Percentiles rank a stretch among this genome's conserved stretches.
phyloP scores from a whole-genome alignment of 352 stramenopile genomes.

The Phytophthora colocasiae region DNA sequence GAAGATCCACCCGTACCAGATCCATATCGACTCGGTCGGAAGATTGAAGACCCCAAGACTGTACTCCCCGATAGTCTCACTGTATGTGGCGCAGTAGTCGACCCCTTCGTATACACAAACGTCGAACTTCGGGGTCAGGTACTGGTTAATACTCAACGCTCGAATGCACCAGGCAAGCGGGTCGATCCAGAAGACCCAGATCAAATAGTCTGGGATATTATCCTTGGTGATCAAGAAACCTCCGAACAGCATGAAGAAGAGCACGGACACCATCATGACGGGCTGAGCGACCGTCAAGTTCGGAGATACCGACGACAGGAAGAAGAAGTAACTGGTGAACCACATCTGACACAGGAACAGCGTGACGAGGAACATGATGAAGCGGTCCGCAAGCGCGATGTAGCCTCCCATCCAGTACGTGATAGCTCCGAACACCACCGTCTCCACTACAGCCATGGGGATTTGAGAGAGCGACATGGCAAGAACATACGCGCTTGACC shows the following conservation, averaged over 20 bases:
- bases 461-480: slow-evolving; percentile 57
- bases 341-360: slow-evolving; percentile 73
- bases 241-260: slow-evolving; percentile 37
- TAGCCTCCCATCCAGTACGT: slow-evolving; percentile 92
- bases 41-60: slow-evolving; percentile 60
- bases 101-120: slow-evolving; percentile 54
- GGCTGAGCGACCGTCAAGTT: slow-evolving; percentile 69
- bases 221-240: slow-evolving; percentile 68
- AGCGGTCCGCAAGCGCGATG: slow-evolving; percentile 38
- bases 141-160: slow-evolving; percentile 69
- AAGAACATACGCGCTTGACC: slow-evolving; percentile 83
- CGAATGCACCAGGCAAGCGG: slow-evolving; percentile 72
- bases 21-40: slow-evolving; percentile 53
- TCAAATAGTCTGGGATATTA: slow-evolving; percentile 68
- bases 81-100: slow-evolving; percentile 56
- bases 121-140: slow-evolving; percentile 47
- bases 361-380: slow-evolving; percentile 64
- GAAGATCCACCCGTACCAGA: slow-evolving; percentile 67
- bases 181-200: slow-evolving; percentile 87
- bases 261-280: slow-evolving; percentile 62
- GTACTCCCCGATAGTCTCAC: slow-evolving; percentile 50
- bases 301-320: slow-evolving; percentile 54
- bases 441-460: slow-evolving; percentile 68
- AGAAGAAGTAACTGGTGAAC: slow-evolving; percentile 78
- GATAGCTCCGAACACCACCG: slow-evolving; percentile 81